phyloP scores from a whole-genome alignment of 306 rosid genomes.

The Vigna reflexopilosa region DNA sequence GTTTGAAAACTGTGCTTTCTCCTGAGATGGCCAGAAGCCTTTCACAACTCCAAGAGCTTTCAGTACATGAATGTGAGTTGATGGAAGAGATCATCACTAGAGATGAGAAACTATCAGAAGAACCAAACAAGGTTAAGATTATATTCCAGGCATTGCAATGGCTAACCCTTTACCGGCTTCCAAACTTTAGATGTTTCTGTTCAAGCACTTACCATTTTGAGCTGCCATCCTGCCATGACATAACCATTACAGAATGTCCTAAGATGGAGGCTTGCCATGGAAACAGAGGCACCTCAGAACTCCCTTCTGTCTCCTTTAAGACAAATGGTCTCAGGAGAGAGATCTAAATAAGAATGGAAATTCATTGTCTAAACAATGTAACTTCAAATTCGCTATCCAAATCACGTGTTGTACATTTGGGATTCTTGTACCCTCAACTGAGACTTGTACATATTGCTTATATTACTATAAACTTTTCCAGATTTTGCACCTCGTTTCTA shows the following conservation, averaged over 20 bases:
- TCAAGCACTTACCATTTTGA: constrained; percentile 14
- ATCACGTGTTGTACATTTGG: background rate
- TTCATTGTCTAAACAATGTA: background rate
- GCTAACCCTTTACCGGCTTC: constrained; percentile 12
- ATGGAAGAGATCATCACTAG: background rate
- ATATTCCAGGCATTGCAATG: background rate
- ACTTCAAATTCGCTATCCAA: background rate
- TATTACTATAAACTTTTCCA: background rate
- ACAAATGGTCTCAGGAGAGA: background rate
- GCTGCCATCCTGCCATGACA: background rate
- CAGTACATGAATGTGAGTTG: constrained; percentile 4
- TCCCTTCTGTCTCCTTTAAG: constrained; percentile 1
- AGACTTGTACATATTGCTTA: background rate
- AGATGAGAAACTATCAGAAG: background rate
- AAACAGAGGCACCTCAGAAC: constrained; percentile 21
- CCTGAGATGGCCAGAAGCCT: background rate
- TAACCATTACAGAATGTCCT: constrained; percentile 30
- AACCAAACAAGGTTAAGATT: background rate
- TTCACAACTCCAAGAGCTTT: constrained; percentile 3
- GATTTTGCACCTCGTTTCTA: background rate
- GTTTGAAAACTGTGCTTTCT: constrained; percentile 13
- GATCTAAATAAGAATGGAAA: background rate
- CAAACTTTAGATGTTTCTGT: background rate
- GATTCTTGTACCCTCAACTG: too few species aligned
- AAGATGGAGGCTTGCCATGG: constrained; percentile 35